A percentile compares a stretch with the other conserved stretches of the same genome.
Evolutionary conservation across 768 basidiomycete species (phyloP).

Genomic region (Sarcodon aspratus): DNA sequence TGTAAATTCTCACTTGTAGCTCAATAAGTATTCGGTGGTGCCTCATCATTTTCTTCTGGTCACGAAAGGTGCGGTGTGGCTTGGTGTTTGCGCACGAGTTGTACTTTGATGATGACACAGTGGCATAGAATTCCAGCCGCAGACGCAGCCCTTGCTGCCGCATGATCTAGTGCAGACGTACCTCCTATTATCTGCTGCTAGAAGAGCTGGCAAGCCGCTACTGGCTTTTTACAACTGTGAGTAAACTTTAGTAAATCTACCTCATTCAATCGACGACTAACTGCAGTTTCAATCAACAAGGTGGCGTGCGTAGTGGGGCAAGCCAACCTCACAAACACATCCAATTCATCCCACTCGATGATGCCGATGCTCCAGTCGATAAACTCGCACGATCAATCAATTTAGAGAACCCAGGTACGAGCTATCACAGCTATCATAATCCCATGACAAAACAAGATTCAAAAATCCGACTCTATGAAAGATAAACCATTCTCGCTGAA

Average conservation of each 20-base stretch:
- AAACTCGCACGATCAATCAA: conserved; percentile 43
- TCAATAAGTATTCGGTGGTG: conserved; percentile 82
- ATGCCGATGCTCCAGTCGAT: conserved; percentile 70
- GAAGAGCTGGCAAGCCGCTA: conserved; percentile 41
- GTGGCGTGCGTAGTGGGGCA: conserved; percentile 71
- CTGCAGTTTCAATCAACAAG: conserved; percentile 20
- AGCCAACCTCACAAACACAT: conserved; percentile 88
- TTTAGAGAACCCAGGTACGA: conserved; percentile 46
- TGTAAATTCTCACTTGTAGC: conserved; percentile 24
- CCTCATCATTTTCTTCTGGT: conserved; percentile 82
- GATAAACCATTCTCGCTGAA: conserved; percentile 65
- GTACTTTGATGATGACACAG: background rate
- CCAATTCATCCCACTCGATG: conserved; percentile 66
- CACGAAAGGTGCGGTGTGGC: conserved; percentile 54
- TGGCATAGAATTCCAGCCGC: conserved; percentile 55
- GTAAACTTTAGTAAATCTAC: conserved; percentile 10
- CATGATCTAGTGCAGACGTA: conserved; percentile 72
- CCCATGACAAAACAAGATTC: background rate
- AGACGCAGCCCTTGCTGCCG: conserved; percentile 72
- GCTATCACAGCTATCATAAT: background rate
- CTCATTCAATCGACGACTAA: background rate
- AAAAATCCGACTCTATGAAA: conserved; percentile 16
- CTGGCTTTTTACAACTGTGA: conserved; percentile 90
- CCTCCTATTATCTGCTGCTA: conserved; percentile 58
- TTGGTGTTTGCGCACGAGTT: background rate